Conservation (phyloP, 192 early-diverging fungal species). For the Chytriomyces sp. region DNA sequence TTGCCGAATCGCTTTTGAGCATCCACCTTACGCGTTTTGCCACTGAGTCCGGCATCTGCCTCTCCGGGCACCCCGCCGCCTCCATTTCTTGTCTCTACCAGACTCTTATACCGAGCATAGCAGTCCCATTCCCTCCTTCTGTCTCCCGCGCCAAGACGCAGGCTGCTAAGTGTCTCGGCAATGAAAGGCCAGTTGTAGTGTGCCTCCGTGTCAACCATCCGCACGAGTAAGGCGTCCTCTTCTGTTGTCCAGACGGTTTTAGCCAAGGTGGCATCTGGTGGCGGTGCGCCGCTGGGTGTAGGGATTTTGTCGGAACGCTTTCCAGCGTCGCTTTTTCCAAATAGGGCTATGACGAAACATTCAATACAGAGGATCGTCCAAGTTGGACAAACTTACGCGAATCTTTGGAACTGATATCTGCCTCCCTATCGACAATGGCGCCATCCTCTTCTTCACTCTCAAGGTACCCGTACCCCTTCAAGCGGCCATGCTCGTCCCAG, state of each 20-base stretch:
- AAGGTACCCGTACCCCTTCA: neutral
- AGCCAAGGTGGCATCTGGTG: conserved; percentile 3
- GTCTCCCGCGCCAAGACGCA: conserved; percentile 51
- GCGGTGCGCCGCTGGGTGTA: neutral
- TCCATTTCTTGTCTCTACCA: conserved; percentile 35
- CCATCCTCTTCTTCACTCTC: neutral
- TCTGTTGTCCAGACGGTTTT: conserved; percentile 43
- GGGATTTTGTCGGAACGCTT: neutral
- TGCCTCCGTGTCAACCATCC: conserved; percentile 53
- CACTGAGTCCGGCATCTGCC: neutral
- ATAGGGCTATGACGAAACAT: neutral
- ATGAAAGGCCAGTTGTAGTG: conserved; percentile 72
- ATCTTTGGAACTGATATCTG: neutral
- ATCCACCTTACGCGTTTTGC: conserved; percentile 3
- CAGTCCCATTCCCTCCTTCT: conserved; percentile 68
- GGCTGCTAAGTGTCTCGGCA: conserved; percentile 58
- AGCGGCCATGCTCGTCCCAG: conserved; percentile 27
- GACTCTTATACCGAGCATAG: conserved; percentile 48
- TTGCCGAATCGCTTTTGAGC: conserved; percentile 14
- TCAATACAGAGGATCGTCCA: neutral
- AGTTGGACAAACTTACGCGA: conserved; percentile 10
- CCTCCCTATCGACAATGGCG: neutral
- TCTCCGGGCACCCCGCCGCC: no score
- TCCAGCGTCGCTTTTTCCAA: conserved; percentile 1
- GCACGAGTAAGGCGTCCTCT: conserved; percentile 52